These are phyloP conservation scores for Fusarium sp. DNA, from an alignment of 2,329 filamentous ascomycete genomes.

Conservation along the genomic window DNA sequence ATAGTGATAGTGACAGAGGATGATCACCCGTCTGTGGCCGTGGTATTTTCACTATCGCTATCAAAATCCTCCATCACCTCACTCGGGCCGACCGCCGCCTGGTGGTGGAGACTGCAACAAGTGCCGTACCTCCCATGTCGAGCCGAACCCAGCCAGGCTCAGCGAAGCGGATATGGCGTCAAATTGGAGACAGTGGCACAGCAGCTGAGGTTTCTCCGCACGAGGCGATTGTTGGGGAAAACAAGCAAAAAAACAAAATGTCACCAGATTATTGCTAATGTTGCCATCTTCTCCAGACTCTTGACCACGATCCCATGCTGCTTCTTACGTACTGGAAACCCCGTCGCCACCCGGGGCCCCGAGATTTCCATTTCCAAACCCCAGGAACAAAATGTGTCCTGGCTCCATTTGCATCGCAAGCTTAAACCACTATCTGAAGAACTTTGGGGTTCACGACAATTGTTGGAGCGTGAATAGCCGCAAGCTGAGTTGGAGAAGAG, in stretches of 20 bases:
- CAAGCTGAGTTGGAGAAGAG: constrained; percentile 33
- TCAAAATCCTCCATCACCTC: constrained; percentile 6
- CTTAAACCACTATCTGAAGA: background rate
- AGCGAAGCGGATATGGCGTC: constrained; percentile 28
- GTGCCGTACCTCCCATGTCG: constrained; percentile 24
- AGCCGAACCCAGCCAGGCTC: constrained; percentile 10
- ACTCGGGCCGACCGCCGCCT: constrained; percentile 30
- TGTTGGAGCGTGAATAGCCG: constrained; percentile 31
- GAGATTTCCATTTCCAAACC: constrained; percentile 12
- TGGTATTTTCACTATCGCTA: constrained; percentile 6
- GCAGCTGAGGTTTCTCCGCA: constrained; percentile 22
- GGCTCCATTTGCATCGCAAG: background rate
- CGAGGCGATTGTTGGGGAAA: constrained; percentile 20
- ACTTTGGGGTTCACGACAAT: background rate
- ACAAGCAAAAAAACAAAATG: background rate
- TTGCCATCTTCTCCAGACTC: constrained; percentile 8
- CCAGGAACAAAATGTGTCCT: constrained; percentile 9
- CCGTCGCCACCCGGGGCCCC: constrained; percentile 31
- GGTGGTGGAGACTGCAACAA: constrained; percentile 26
- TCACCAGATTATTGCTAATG: background rate
- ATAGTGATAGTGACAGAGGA: background rate
- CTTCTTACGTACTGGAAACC: constrained; percentile 26
- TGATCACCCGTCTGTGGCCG: background rate
- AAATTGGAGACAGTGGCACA: constrained; percentile 26
- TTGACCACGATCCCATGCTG: constrained; percentile 8